Evolutionary conservation across 129 eudicot species (phyloP).

Genomic region (Calendula officinalis): DNA sequence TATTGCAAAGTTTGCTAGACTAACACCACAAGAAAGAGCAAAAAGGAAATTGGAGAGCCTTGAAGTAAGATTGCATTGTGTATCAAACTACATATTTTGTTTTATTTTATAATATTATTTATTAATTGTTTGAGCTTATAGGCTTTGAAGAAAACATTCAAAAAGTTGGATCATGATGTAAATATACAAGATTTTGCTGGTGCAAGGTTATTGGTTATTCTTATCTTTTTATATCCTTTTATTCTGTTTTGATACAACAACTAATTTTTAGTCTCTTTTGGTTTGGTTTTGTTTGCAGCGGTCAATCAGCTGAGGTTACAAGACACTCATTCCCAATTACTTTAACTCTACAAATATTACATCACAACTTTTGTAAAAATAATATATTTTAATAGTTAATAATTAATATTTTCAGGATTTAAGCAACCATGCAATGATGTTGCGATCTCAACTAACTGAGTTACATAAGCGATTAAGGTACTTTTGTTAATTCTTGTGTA

Average conservation of each 20-base stretch:
- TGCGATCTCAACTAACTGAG: conserved; percentile 62
- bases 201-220: conserved; percentile 49
- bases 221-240: not conserved
- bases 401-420: conserved; percentile 47
- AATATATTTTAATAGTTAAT: conserved; percentile 5
- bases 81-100: not conserved
- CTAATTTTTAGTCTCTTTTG: conserved; percentile 6
- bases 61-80: conserved; percentile 51
- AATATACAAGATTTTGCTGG: not conserved
- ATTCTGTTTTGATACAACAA: conserved; percentile 4
- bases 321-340: conserved; percentile 17
- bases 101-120: no score
- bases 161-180: not conserved
- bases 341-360: conserved; percentile 16
- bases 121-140: not conserved
- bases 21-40: conserved; percentile 86
- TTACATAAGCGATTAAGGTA: conserved; percentile 62
- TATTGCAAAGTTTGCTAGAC: conserved; percentile 73
- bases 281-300: conserved; percentile 57
- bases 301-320: conserved; percentile 76
- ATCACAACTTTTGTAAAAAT: no score
- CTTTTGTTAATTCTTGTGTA: conserved; percentile 2
- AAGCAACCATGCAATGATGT: conserved; percentile 56
- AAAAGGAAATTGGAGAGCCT: conserved; percentile 98
- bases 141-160: not conserved